Percentiles rank a stretch among this genome's conserved stretches.
phyloP scores from a whole-genome alignment of 331 rosid species.

The Cydonia oblonga region DNA sequence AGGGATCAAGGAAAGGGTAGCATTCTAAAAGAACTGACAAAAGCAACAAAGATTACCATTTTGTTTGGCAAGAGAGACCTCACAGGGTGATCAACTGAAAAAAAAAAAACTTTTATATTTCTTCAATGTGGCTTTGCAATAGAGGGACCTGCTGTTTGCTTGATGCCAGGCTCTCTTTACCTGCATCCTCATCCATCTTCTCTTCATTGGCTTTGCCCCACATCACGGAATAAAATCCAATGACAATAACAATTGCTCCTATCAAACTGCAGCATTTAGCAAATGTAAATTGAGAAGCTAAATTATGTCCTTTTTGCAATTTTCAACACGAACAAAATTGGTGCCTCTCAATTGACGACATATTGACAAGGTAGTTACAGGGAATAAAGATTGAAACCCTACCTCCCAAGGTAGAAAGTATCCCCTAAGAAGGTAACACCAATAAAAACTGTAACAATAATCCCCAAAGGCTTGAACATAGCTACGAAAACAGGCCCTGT shows the following conservation, averaged over 20 bases:
- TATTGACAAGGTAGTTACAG: not conserved
- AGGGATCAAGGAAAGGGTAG: not conserved
- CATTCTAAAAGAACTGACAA: not conserved
- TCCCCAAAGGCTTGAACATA: conserved; percentile 81
- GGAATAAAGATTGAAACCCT: not conserved
- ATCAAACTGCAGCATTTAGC: conserved; percentile 47
- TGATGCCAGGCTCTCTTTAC: conserved; percentile 23
- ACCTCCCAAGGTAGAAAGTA: conserved; percentile 80
- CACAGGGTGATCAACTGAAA: not conserved
- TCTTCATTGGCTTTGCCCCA: conserved; percentile 66
- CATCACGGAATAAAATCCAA: conserved; percentile 65
- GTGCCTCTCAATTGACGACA: not conserved
- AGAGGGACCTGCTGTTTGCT: conserved; percentile 35
- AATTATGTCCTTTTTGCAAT: not conserved
- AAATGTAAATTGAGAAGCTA: conserved; percentile 2
- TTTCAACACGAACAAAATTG: not conserved
- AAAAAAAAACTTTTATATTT: conserved; percentile 6
- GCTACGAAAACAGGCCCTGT: conserved; percentile 78
- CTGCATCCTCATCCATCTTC: conserved; percentile 16
- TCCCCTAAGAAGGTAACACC: conserved; percentile 60
- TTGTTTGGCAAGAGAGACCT: not conserved
- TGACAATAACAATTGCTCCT: conserved; percentile 62
- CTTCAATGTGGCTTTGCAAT: conserved; percentile 38
- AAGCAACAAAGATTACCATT: not conserved
- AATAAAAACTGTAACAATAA: conserved; percentile 40